These are phyloP conservation scores for Oidium heveae DNA, from an alignment of 2,329 filamentous ascomycete genomes.

Conservation along the genomic window DNA sequence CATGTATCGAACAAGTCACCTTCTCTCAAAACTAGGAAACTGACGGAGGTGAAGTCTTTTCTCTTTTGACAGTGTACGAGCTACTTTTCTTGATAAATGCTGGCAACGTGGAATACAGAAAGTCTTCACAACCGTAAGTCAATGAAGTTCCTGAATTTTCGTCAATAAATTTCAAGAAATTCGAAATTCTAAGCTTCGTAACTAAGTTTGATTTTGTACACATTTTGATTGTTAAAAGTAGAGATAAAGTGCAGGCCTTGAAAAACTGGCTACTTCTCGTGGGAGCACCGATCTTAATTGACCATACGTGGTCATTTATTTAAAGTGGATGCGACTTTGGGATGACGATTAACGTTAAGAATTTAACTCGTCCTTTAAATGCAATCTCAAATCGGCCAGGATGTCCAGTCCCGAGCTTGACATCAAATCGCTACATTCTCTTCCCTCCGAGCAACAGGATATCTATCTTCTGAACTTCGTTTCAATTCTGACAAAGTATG, in stretches of 20 bases:
- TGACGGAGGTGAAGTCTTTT: neutral
- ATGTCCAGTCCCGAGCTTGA: slow-evolving; percentile 48
- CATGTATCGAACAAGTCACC: neutral
- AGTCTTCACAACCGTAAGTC: neutral
- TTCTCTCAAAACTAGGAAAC: neutral
- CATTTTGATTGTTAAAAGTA: neutral
- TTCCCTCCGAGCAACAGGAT: slow-evolving; percentile 87
- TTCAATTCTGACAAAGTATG: slow-evolving; percentile 58
- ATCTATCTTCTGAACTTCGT: slow-evolving; percentile 80
- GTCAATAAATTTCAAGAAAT: neutral
- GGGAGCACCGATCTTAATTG: neutral
- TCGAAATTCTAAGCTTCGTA: neutral
- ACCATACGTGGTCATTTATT: neutral
- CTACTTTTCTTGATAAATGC: neutral
- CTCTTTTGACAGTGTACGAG: neutral
- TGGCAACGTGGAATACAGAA: neutral
- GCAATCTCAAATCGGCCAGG: neutral
- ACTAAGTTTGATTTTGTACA: neutral
- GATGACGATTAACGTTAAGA: neutral
- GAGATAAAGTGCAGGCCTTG: neutral
- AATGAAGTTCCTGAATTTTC: neutral
- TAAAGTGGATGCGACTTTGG: neutral
- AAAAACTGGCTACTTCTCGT: neutral
- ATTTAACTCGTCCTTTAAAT: neutral
- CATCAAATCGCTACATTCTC: slow-evolving; percentile 61